Evolutionary conservation across 768 basidiomycete genomes (phyloP), one percentile per base, ranked within the genome.

Genomic region (Suillus cothurnatus): DNA sequence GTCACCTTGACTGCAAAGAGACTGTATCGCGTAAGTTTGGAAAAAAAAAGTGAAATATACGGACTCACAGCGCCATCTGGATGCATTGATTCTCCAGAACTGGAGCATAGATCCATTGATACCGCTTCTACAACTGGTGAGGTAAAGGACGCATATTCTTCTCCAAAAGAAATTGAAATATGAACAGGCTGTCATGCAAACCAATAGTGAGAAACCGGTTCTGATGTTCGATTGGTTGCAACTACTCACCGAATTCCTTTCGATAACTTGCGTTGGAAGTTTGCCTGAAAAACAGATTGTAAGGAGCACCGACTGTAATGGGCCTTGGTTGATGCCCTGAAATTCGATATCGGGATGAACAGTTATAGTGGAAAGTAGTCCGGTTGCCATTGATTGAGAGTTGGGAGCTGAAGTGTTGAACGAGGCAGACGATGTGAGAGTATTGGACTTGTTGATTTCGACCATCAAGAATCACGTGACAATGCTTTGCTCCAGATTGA

Each of bases 211-310:
- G 39, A 39, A 39, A 39, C 39, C 15, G 14, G 39, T 39, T 39
- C 39, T 39, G 39, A 39, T 39, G 39, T 15, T 39, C 14, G 39
- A 39, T 39, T 15, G 14, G 36, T 15, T 39, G 2, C 39, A 39
- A 39, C 39, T 39, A 39, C 39, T 39, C 39, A 39, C 14, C 14
- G 4, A 3, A 39, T 50, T 52, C 19, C 23, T 52, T 36, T 47
- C 26, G 15, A 64, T n/a, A 23, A 64, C 28, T 23, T 64, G 64
- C 45, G 6, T 64, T 60, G 64, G 59, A n/a, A 64, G 38, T 60
- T 19, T 49, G 39, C 64, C 64, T 21, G 64, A 41, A 38, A 64
- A 64, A 47, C 45, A 64, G 64, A 64, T 50, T 41, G 58, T 60
- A n/a, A 61, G 26, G 36, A 60, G 41, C 43, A 64, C 45, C 4